Conservation (phyloP, 2,329 filamentous ascomycete genomes). For the Fusarium cicatricum region DNA sequence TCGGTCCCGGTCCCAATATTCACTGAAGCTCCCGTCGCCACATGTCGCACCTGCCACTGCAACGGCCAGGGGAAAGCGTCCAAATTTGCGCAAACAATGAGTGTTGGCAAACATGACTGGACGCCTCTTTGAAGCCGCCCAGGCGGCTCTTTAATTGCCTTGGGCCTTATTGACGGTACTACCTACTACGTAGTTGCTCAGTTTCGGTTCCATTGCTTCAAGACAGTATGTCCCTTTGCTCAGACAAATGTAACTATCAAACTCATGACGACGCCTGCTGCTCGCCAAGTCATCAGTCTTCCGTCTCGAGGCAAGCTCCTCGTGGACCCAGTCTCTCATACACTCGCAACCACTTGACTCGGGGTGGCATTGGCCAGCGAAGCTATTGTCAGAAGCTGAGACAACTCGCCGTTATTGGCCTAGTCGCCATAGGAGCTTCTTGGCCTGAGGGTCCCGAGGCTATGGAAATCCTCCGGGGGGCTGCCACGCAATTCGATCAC, state of each 20-base stretch:
- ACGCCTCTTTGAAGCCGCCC: constrained; percentile 18
- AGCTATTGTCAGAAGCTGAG: constrained; percentile 22
- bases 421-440: constrained; percentile 9
- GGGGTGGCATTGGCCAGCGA: constrained; percentile 6
- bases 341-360: constrained; percentile 14
- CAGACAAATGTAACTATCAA: constrained; percentile 8
- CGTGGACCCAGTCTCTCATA: neutral
- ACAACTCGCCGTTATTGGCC: constrained; percentile 11
- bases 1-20: no score
- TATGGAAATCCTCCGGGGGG: constrained; percentile 12
- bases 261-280: constrained; percentile 11
- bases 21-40: no score
- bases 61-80: constrained; percentile 4
- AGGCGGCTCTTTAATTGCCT: constrained; percentile 1
- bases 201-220: constrained; percentile 15
- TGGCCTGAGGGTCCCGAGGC: constrained; percentile 2
- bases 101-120: constrained; percentile 13
- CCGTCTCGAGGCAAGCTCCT: constrained; percentile 1
- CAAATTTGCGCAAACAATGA: constrained; percentile 17
- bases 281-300: constrained; percentile 14
- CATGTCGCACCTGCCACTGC: constrained; percentile 18
- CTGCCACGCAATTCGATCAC: constrained; percentile 13
- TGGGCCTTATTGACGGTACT: no score
- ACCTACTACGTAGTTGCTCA: no score
- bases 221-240: neutral